Base-by-base conservation (phyloP, 495 filamentous ascomycete genomes). In the Tuber magnatum region DNA sequence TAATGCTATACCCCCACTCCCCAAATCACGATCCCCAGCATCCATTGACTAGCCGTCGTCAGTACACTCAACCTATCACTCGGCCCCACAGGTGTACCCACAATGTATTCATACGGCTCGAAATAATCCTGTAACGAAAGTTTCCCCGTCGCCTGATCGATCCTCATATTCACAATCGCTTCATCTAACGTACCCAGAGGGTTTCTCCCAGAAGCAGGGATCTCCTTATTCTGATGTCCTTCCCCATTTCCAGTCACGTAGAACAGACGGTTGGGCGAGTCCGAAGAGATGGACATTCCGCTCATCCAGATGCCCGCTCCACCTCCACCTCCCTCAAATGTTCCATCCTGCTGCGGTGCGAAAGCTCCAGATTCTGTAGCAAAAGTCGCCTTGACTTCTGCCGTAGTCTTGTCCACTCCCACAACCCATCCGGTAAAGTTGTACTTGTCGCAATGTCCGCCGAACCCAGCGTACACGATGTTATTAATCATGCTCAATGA, bases 381-480 rank as follows among this genome's bases (percentile, higher is more conserved):
- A 51, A 80, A 86, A 38, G 76, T 68, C 9, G 77, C 51, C 35
- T 75, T 77, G 48, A 83, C 73, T n/a, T 77, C 82, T 28, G 80
- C 80, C 16, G 80, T 75, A 35, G 73, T 78, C 35, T 81, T 83
- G 75, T 83, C 83, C 40, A 85, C 74, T 14, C 83, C 81, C 51
- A 85, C 73, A 16, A 85, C 72, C 75, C 81, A 82, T 4, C 85
- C 85, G 8, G 85, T 87, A 73, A 85, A 87, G 72, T 87, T 87
- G 79, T 84, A 87, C 0, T 83, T 74, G 71, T 85, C 85, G 71
- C 85, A 87, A 76, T 86, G 85, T n/a, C 84, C 84, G 43, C 83
- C 85, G 76, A 86, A 87, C 2, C 76, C 85, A 16, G 81, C 84
- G 61, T 84, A 80, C 8, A 86, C 78, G 32, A 80, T 75, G 22